Percentiles rank a stretch among this genome's conserved stretches.
Evolutionary conservation across 1,284 basidiomycete genomes (phyloP).

Genomic region (Naganishia sp.): DNA sequence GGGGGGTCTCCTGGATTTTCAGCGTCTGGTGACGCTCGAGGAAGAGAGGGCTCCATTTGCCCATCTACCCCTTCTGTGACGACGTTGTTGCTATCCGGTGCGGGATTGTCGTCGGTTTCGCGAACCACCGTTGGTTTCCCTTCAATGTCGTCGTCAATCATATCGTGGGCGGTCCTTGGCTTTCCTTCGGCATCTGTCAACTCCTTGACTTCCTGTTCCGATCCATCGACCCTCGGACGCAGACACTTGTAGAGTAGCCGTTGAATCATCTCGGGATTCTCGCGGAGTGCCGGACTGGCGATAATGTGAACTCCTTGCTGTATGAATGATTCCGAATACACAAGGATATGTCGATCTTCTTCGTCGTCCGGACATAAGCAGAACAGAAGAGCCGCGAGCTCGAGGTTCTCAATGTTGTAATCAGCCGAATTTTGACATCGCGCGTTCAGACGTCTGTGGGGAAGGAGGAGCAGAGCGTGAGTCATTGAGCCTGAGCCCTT

Average conservation of each 20-base stretch:
- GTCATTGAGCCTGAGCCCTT: background rate
- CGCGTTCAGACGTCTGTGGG: conserved; percentile 60
- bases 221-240: conserved; percentile 50
- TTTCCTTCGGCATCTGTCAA: conserved; percentile 54
- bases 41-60: conserved; percentile 11
- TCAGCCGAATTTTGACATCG: conserved; percentile 95
- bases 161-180: conserved; percentile 53
- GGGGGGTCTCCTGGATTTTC: conserved; percentile 54
- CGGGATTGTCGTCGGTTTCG: conserved; percentile 8
- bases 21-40: conserved; percentile 42
- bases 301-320: conserved; percentile 92
- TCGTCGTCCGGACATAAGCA: conserved; percentile 64
- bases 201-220: conserved; percentile 62
- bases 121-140: background rate
- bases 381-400: conserved; percentile 77
- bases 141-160: conserved; percentile 59
- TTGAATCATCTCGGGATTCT: conserved; percentile 77
- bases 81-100: conserved; percentile 14
- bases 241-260: conserved; percentile 84
- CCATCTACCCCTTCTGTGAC: conserved; percentile 55
- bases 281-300: conserved; percentile 77
- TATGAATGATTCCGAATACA: conserved; percentile 87
- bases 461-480: background rate
- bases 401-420: conserved; percentile 79
- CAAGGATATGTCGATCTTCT: conserved; percentile 83